Base-by-base conservation (phyloP, 352 stramenopile species). In the Phytophthora vignae region DNA sequence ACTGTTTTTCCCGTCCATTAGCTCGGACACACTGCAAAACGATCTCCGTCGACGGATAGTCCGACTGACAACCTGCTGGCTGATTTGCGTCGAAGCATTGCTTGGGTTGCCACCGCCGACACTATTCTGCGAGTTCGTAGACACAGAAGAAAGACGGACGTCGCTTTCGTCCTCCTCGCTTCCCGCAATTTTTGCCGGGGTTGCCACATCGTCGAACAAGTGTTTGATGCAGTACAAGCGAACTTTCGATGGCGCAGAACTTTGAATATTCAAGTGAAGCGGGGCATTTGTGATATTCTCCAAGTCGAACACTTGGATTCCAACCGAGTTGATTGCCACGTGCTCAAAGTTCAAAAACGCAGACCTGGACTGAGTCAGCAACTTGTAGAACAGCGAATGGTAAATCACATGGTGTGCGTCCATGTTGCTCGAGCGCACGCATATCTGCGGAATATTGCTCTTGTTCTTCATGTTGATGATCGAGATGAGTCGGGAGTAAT, bases 371-470 rank as follows among this genome's bases (percentile, higher is more conserved):
- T 87, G 88, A 19, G 90, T 97, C 60, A 96, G 60, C 22, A 97
- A 76, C 58, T 95, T 96, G 87, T 97, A 97, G 64, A 96, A 97
- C 36, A 96, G 72, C 33, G 90, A 97, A 62, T 97, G 90, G 61
- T 97, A 97, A 60, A 97, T 97, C 31, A 97, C 90, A 63, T 96
- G 90, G 55, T 97, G 89, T 1, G 90, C 90, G 54, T 97, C 90
- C 90, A 97, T 97, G 69, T 97, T 97, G 79, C 90, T 96, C 11
- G 89, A 96, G 9, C 90, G 88, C 9, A 97, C 90, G 42, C 90
- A 96, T 27, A 97, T 90, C 67, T 96, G 87, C 17, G 90, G 79
- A 19, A 92, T 84, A 50, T 97, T 97, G 63, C 74, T 81, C 63
- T 94, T 94, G 73, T 97, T 97, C 66, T 91, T 95, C 63, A 93